Conservation (phyloP, 1,139 yeast species). For the Sugiyamaella pinicola region DNA sequence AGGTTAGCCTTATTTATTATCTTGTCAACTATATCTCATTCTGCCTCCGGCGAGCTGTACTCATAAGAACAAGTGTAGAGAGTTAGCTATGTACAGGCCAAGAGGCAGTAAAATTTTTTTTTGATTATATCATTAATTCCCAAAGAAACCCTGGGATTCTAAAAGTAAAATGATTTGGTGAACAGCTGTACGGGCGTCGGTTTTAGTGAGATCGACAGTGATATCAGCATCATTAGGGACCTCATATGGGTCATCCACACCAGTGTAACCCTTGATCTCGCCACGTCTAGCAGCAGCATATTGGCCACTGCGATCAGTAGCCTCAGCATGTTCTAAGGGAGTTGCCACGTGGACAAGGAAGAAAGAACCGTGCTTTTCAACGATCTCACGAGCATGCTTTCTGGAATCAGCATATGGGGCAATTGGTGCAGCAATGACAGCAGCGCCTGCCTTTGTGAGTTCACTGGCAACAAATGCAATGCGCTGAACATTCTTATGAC, state of each 20-base stretch:
- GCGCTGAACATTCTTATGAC: constrained; percentile 47
- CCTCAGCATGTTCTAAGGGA: constrained; percentile 49
- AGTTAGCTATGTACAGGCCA: no score
- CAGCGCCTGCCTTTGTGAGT: constrained; percentile 86
- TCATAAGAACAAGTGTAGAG: no score
- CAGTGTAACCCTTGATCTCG: constrained; percentile 51
- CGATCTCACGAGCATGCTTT: constrained; percentile 44
- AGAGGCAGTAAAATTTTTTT: neutral
- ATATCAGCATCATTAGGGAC: constrained; percentile 55
- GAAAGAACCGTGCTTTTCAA: constrained; percentile 51
- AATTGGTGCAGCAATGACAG: constrained; percentile 72
- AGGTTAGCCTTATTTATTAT: constrained; percentile 20
- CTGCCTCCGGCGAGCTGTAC: no score
- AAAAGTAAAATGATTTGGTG: constrained; percentile 69
- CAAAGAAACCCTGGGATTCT: constrained; percentile 79
- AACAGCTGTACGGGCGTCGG: constrained; percentile 61
- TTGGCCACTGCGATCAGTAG: constrained; percentile 53
- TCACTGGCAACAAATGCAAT: constrained; percentile 72
- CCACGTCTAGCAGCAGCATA: constrained; percentile 50
- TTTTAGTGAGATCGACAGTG: constrained; percentile 53
- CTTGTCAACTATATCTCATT: constrained; percentile 9
- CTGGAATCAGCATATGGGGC: constrained; percentile 50
- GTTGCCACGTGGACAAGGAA: constrained; percentile 55
- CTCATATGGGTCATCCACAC: constrained; percentile 52
- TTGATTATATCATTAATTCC: constrained; percentile 35